Conservation (phyloP, 129 eudicot species). For the Flaveria sonorensis region DNA sequence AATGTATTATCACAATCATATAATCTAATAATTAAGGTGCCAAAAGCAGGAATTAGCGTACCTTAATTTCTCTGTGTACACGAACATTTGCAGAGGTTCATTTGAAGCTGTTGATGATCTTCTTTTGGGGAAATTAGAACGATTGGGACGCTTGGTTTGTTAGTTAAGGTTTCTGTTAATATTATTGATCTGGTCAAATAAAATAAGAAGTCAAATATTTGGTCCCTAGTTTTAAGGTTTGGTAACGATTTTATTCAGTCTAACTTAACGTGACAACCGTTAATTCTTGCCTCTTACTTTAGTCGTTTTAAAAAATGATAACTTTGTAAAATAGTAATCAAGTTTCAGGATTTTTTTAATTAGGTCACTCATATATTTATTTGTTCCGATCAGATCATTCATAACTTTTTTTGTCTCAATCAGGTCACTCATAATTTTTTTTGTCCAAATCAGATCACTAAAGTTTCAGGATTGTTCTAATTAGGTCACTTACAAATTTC, state of each 20-base stretch:
- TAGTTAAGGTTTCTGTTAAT: background rate
- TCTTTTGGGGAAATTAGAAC: background rate
- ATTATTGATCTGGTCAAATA: background rate
- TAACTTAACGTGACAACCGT: background rate
- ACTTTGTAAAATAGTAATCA: no score
- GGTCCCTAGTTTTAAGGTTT: background rate
- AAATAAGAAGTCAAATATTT: background rate
- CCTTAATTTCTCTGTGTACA: background rate
- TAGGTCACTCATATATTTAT: no score
- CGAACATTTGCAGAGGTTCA: background rate
- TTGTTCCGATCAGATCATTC: no score
- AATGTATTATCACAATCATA: background rate
- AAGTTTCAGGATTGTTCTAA: no score
- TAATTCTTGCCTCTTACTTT: no score
- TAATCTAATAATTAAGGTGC: background rate
- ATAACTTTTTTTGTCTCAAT: no score
- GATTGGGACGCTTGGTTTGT: background rate
- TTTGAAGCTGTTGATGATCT: background rate
- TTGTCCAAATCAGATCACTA: no score
- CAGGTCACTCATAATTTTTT: no score
- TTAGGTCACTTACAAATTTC: no score
- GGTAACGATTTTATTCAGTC: background rate
- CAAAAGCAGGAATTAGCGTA: conserved; percentile 13
- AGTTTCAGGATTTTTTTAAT: no score
- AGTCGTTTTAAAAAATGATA: no score